Evolutionary conservation across 106 monocot genomes (phyloP), one percentile per base, ranked within the genome.

Genomic region (Dioscorea alata): DNA sequence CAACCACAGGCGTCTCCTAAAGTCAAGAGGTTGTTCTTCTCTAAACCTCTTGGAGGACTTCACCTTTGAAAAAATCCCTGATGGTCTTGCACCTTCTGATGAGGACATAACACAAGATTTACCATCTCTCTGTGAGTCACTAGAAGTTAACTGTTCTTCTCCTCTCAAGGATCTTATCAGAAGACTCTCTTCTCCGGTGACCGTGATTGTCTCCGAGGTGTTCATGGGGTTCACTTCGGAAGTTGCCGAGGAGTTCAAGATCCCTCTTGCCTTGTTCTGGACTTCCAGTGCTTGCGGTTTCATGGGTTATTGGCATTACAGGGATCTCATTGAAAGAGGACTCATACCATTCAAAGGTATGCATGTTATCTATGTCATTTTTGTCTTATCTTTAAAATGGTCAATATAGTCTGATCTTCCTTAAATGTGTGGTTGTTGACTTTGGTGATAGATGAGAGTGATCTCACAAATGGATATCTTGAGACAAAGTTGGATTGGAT

Each of bases 1-100:
- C 85, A 82, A 77, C 76, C 82, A 89, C 76, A 64, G 54, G 24
- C 85, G 85, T 61, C 79, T 89, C 70, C 74, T 85, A 53, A 65
- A 51, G 19, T 48, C 79, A 2, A 49, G 65, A 23, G 80, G 75
- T 18, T 65, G 74, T n/a, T 18, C 53, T 17, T 49, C 81, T 33
- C 76, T 81, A 25, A 49, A 75, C 48, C 77, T 75, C 34, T 13
- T 70, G 13, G 61, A 66, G 10, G 78, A 71, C 33, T 84, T 84
- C 69, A 81, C 48, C 14, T 85, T 85, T 65, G 64, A 52, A 33
- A 53, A 76, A 58, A 72, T 85, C 33, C 75, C 81, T 18, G 88
- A 88, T 49, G 81, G 81, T 64, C 70, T 86, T 12, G 71, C 73
- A 2, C 53, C 49, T 4, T 50, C 62, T 16, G 50, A 77, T 13